Evolutionary conservation across 1,139 yeast species (phyloP).

Genomic region (Saccharomyces hybrid): DNA sequence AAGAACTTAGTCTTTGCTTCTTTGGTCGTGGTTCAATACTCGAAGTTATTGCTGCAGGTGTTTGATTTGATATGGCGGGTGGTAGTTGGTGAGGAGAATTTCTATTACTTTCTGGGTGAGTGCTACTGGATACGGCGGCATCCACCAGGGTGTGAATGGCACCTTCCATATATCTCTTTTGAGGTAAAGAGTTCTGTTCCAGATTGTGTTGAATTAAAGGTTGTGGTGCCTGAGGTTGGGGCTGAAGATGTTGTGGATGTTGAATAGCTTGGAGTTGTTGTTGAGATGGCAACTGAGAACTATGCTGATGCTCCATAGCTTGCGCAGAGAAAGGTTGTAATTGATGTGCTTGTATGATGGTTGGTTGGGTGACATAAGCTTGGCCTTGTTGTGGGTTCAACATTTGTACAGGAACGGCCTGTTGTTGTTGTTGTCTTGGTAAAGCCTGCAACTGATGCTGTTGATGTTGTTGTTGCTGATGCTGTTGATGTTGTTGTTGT

Average conservation of each 20-base stretch:
- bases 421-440: conserved; percentile 9
- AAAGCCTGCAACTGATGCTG: conserved; percentile 10
- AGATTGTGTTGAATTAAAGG: conserved; percentile 6
- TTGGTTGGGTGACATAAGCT: conserved; percentile 5
- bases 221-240: conserved; percentile 4
- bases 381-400: conserved; percentile 8
- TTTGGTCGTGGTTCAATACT: conserved; percentile 1
- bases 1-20: conserved; percentile 4
- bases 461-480: conserved; percentile 13
- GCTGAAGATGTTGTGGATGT: conserved; percentile 3
- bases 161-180: conserved; percentile 26
- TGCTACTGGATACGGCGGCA: conserved; percentile 23
- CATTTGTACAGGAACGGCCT: conserved; percentile 11
- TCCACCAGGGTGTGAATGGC: conserved; percentile 28
- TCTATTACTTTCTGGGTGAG: not conserved
- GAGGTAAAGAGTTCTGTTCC: conserved; percentile 7
- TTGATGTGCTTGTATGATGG: conserved; percentile 6
- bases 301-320: conserved; percentile 10
- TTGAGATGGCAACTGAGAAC: conserved; percentile 11
- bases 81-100: not conserved
- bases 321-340: conserved; percentile 1
- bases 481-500: conserved; percentile 9
- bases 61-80: not conserved
- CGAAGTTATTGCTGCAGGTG: conserved; percentile 1
- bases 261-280: conserved; percentile 6